These are phyloP conservation scores for Chaetomidium leptoderma DNA, from an alignment of 495 filamentous ascomycete species.

Conservation along the genomic window DNA sequence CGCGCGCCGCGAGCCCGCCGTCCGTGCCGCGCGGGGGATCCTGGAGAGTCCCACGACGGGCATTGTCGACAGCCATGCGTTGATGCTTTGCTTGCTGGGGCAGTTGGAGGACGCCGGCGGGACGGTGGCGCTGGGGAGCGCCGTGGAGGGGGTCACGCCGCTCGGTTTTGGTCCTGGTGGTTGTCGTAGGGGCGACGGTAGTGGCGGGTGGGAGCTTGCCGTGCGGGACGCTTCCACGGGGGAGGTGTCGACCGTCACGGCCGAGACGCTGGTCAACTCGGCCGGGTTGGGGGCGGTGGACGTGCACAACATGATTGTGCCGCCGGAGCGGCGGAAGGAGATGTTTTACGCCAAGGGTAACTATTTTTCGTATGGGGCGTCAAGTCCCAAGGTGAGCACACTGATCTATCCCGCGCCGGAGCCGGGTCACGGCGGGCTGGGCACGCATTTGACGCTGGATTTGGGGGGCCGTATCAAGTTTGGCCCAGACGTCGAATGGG, in stretches of 20 bases:
- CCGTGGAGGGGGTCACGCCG: conserved; percentile 57
- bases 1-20: conserved; percentile 61
- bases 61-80: conserved; percentile 80
- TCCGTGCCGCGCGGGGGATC: conserved; percentile 67
- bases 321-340: conserved; percentile 49
- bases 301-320: conserved; percentile 80
- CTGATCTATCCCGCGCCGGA: conserved; percentile 83
- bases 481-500: conserved; percentile 95
- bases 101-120: conserved; percentile 73
- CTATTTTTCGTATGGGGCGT: conserved; percentile 79
- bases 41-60: conserved; percentile 81
- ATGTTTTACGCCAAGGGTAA: conserved; percentile 90
- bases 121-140: conserved; percentile 59
- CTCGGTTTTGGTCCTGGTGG: too few relatives aligned
- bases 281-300: conserved; percentile 74
- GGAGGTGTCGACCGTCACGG: conserved; percentile 57
- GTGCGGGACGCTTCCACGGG: conserved; percentile 42
- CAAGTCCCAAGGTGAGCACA: conserved; percentile 61
- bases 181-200: conserved; percentile 49
- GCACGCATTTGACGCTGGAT: conserved; percentile 91
- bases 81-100: conserved; percentile 77
- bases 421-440: conserved; percentile 76
- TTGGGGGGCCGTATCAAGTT: conserved; percentile 82
- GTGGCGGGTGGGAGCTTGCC: conserved; percentile 42
- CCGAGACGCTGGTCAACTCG: conserved; percentile 75